Conservation (phyloP, 768 basidiomycete species). For the Hirschioporus abietinus region DNA sequence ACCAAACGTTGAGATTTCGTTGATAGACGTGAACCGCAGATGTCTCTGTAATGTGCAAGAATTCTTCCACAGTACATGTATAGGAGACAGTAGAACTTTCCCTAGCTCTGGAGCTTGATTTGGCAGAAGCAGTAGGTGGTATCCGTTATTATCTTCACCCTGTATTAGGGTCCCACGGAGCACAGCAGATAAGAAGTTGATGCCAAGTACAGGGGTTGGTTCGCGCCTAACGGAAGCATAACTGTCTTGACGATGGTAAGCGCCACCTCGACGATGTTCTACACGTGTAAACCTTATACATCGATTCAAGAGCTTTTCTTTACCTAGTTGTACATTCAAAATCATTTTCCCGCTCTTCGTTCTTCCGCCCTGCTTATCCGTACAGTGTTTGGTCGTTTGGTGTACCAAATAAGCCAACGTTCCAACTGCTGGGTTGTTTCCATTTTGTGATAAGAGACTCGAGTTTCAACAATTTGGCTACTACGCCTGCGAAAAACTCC, state of each 20-base stretch:
- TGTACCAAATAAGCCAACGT: conserved; percentile 60
- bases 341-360: conserved; percentile 10
- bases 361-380: conserved; percentile 35
- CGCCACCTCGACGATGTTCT: not conserved
- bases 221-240: not conserved
- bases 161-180: conserved; percentile 1
- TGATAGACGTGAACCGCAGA: too few species aligned
- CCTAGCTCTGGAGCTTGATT: not conserved
- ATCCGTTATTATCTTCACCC: not conserved
- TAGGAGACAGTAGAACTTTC: not conserved
- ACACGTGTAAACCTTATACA: not conserved
- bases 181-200: not conserved
- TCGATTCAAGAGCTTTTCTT: not conserved
- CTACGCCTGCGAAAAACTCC: conserved; percentile 48
- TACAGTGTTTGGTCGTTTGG: conserved; percentile 71
- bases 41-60: too few species aligned
- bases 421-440: conserved; percentile 66
- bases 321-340: conserved; percentile 12
- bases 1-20: too few species aligned
- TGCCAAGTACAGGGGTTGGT: not conserved
- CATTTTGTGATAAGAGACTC: conserved; percentile 36
- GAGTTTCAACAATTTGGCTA: conserved; percentile 41
- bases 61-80: not conserved
- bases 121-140: not conserved
- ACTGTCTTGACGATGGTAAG: not conserved